Evolutionary conservation across 768 basidiomycete species (phyloP).

Genomic region (Tylopilus sp.): DNA sequence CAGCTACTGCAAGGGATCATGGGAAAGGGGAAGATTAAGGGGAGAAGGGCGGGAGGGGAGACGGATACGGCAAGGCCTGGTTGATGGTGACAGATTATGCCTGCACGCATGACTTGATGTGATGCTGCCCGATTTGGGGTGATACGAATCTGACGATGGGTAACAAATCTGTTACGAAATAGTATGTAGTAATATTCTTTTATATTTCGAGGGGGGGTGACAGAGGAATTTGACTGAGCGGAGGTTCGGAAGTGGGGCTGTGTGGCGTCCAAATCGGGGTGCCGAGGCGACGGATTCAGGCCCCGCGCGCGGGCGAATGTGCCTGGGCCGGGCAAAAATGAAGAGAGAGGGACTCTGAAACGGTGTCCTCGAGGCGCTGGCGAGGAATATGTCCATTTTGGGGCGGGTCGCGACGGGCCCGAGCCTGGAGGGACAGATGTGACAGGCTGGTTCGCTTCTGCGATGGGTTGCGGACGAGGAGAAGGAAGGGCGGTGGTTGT

Average conservation of each 20-base stretch:
- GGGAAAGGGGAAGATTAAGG: conserved; percentile 39
- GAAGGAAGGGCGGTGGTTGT: conserved; percentile 26
- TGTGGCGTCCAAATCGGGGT: conserved; percentile 23
- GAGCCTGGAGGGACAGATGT: conserved; percentile 4
- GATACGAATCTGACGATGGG: conserved; percentile 8
- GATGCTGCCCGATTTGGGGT: conserved; percentile 5
- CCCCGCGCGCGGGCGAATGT: conserved; percentile 25
- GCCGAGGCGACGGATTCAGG: conserved; percentile 15
- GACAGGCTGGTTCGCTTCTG: conserved; percentile 18
- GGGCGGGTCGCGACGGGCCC: conserved; percentile 15
- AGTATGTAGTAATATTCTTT: conserved; percentile 8
- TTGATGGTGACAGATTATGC: conserved; percentile 30
- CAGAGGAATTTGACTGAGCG: conserved; percentile 15
- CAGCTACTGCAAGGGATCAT: conserved; percentile 58
- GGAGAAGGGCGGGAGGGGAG: conserved; percentile 15
- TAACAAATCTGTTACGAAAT: conserved; percentile 6
- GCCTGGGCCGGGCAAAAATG: conserved; percentile 27
- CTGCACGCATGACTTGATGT: conserved; percentile 28
- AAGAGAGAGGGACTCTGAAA: conserved; percentile 28
- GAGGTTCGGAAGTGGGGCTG: conserved; percentile 21
- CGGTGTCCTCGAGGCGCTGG: conserved; percentile 23
- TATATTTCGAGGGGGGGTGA: conserved; percentile 1
- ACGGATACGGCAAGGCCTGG: conserved; percentile 10
- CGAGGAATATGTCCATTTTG: conserved; percentile 28
- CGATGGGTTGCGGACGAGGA: conserved; percentile 9